These are phyloP conservation scores for Candida chilensis DNA, from an alignment of 805 yeast species.

Conservation along the genomic window DNA sequence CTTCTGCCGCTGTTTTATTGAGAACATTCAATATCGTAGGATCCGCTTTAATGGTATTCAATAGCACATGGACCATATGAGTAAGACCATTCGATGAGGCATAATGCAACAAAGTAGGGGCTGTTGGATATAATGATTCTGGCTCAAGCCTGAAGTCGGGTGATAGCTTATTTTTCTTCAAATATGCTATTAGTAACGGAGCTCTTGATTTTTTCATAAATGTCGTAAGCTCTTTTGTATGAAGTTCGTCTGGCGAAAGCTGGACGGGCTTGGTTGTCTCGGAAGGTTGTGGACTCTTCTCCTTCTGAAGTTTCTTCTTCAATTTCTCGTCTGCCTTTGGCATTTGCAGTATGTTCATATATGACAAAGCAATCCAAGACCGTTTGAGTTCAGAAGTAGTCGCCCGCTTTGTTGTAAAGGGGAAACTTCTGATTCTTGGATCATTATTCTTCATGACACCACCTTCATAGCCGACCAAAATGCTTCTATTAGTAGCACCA, in stretches of 20 bases:
- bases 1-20: slow-evolving; percentile 64
- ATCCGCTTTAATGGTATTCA: slow-evolving; percentile 60
- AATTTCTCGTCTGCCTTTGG: slow-evolving; percentile 37
- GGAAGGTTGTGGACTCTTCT: slow-evolving; percentile 3
- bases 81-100: slow-evolving; percentile 61
- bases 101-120: slow-evolving; percentile 74
- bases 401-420: slow-evolving; percentile 87
- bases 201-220: slow-evolving; percentile 68
- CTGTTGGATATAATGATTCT: slow-evolving; percentile 30
- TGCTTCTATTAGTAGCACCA: slow-evolving; percentile 57
- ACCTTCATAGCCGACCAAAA: slow-evolving; percentile 59
- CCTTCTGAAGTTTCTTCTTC: slow-evolving; percentile 8
- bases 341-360: slow-evolving; percentile 41
- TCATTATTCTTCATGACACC: slow-evolving; percentile 46
- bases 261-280: slow-evolving; percentile 5
- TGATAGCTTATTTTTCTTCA: slow-evolving; percentile 47
- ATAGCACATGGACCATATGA: slow-evolving; percentile 57
- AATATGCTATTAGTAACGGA: slow-evolving; percentile 57
- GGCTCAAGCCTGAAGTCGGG: slow-evolving; percentile 53
- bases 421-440: slow-evolving; percentile 57
- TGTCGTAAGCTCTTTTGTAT: slow-evolving; percentile 47
- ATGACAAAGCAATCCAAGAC: slow-evolving; percentile 76
- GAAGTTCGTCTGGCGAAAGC: slow-evolving; percentile 30
- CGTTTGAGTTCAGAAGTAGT: slow-evolving; percentile 71
- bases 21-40: slow-evolving; percentile 45